Evolutionary conservation across 2,329 filamentous ascomycete genomes (phyloP).

Genomic region (Fusarium solani-melongenae): DNA sequence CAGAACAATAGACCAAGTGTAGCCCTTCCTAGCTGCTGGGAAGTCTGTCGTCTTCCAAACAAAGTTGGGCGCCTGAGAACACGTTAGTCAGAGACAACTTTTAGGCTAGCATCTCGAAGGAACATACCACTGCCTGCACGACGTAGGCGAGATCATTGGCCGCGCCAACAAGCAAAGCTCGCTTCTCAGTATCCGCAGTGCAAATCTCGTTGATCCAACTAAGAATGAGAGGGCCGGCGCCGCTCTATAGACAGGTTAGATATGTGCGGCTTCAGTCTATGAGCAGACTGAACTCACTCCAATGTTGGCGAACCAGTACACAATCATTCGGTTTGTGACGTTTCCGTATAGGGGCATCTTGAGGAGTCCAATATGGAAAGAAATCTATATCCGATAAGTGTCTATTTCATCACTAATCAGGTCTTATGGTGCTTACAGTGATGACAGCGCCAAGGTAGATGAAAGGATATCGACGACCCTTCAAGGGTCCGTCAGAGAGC

Average conservation of each 20-base stretch:
- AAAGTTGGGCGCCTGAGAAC: conserved; percentile 20
- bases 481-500: conserved; percentile 31
- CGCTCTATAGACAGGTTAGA: conserved; percentile 1
- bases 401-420: background rate
- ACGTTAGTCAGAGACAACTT: background rate
- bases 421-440: background rate
- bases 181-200: conserved; percentile 34
- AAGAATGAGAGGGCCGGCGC: conserved; percentile 35
- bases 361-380: conserved; percentile 16
- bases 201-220: conserved; percentile 41
- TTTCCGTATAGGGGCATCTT: conserved; percentile 32
- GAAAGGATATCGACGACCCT: conserved; percentile 30
- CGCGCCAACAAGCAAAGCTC: conserved; percentile 26
- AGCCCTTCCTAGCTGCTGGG: conserved; percentile 26
- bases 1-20: conserved; percentile 17
- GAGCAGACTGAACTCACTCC: conserved; percentile 14
- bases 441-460: conserved; percentile 32
- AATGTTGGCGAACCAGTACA: conserved; percentile 38
- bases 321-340: conserved; percentile 15
- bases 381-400: background rate
- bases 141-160: conserved; percentile 28
- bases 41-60: conserved; percentile 34
- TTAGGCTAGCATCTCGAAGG: background rate
- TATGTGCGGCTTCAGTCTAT: background rate
- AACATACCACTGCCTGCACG: conserved; percentile 32